A percentile compares a stretch with the other conserved stretches of the same genome.
Conservation (phyloP, 2,329 filamentous ascomycete genomes). For the Fusarium decemcellulare region DNA sequence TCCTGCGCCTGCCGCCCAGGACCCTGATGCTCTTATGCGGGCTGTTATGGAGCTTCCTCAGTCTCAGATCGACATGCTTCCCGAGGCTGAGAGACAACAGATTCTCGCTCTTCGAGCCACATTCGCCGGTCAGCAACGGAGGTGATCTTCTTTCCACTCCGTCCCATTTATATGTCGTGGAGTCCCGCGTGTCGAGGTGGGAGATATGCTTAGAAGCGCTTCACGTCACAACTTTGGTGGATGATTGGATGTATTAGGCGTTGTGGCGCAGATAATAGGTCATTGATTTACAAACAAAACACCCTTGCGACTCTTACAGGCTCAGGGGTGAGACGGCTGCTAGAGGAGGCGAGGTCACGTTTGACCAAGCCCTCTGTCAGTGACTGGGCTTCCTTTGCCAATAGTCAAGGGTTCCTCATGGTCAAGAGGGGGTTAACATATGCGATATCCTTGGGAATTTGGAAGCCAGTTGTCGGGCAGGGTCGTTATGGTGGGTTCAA, state of each 20-base stretch:
- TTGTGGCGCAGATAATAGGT: slow-evolving; percentile 37
- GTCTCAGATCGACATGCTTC: slow-evolving; percentile 83
- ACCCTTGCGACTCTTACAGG: not conserved
- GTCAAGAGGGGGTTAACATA: no score
- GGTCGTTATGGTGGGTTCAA: no score
- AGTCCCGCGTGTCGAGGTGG: not conserved
- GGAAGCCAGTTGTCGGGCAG: no score
- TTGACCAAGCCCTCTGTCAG: no score
- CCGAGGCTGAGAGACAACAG: slow-evolving; percentile 82
- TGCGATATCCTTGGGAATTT: no score
- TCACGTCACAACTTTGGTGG: slow-evolving; percentile 19
- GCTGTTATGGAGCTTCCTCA: slow-evolving; percentile 87
- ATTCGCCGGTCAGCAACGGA: slow-evolving; percentile 62
- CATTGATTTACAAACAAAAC: slow-evolving; percentile 14
- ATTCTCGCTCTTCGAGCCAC: slow-evolving; percentile 82
- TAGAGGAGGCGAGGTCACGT: not conserved
- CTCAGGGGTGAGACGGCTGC: not conserved
- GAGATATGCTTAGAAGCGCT: not conserved
- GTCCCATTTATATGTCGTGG: not conserved
- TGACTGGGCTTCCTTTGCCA: not conserved
- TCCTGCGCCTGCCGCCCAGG: slow-evolving; percentile 58
- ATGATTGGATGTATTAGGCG: slow-evolving; percentile 29
- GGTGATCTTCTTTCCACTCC: slow-evolving; percentile 36
- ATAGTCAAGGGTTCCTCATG: no score
- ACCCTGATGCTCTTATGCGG: slow-evolving; percentile 81